Base-by-base conservation (phyloP, 768 basidiomycete species). In the Cytidiella melzeri region DNA sequence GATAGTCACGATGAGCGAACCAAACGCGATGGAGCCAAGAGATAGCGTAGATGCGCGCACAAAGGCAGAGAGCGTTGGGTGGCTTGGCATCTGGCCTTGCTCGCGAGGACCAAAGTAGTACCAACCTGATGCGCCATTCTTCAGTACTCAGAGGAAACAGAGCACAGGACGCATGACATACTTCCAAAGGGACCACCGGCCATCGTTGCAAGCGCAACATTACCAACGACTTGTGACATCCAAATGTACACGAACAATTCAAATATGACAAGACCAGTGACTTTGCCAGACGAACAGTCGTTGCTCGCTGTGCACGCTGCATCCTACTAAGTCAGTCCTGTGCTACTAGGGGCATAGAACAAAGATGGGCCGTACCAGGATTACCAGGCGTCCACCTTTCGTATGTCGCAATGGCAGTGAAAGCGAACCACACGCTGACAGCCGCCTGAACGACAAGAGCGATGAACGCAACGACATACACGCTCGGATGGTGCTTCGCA, bases 21-120 rank as follows among this genome's bases (percentile, higher is more conserved):
- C 88, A 61, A 93, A 91, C 0, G 88, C 87, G 54, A 92, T 87
- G 1, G 86, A 89, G 6, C 88, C 91, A 26, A 93, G 74, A 0
- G 88, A 91, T 23, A 83, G 65, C 0, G 87, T 89, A 3, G 83
- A 85, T 20, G 87, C 85, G 24, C 89, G 79, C 19, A 76, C 75
- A 56, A 92, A 85, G 0, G 87, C 74, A 39, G 81, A 73, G 2
- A 81, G 59, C 6, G 86, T 87, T 1, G 87, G 83, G 60, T 86
- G 75, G 52, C 76, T 79, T 28, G 87, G 87, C 83, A 86, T 83
- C 48, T 78, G 65, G 11, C 83, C 81, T 50, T 76, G 68, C 2
- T 77, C 75, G 18, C 75, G 73, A 10, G 87, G 86, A 4, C 90
- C 88, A 57, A 89, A 90, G 68, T 92, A 92, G 63, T 91, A 91